Conservation (phyloP, 495 filamentous ascomycete species). For the Aspergillus egyptiacus region DNA sequence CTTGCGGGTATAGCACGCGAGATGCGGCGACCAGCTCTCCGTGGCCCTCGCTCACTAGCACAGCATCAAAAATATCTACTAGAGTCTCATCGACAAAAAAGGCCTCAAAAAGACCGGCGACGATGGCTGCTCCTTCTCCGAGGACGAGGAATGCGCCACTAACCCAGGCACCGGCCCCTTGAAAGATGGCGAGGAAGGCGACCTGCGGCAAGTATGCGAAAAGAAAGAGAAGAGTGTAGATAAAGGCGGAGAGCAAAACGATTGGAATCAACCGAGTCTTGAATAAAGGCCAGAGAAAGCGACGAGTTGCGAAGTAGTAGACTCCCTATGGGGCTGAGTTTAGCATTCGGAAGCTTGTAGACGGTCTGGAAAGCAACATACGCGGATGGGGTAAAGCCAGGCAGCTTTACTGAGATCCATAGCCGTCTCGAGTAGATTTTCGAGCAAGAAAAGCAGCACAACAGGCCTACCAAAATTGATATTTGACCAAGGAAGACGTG, state of each 20-base stretch:
- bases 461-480: conserved; percentile 3
- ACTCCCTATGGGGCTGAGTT: conserved; percentile 42
- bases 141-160: conserved; percentile 60
- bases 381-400: conserved; percentile 52
- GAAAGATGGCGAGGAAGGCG: conserved; percentile 59
- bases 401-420: conserved; percentile 37
- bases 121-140: conserved; percentile 58
- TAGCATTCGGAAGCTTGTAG: neutral
- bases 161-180: conserved; percentile 53
- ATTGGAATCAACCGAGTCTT: conserved; percentile 53
- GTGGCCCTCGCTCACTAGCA: conserved; percentile 54
- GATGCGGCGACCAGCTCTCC: conserved; percentile 50
- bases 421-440: conserved; percentile 18
- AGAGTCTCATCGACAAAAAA: conserved; percentile 65
- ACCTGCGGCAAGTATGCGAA: conserved; percentile 58
- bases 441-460: neutral
- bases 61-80: conserved; percentile 62
- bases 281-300: conserved; percentile 58
- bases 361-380: conserved; percentile 17
- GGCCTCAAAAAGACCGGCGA: conserved; percentile 58
- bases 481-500: no score
- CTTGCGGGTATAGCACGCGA: conserved; percentile 49
- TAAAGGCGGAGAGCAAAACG: conserved; percentile 52
- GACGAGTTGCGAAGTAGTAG: conserved; percentile 53
- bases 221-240: conserved; percentile 56